These are phyloP conservation scores for Pulicaria dysenterica DNA, from an alignment of 129 eudicot genomes.

Conservation along the genomic window DNA sequence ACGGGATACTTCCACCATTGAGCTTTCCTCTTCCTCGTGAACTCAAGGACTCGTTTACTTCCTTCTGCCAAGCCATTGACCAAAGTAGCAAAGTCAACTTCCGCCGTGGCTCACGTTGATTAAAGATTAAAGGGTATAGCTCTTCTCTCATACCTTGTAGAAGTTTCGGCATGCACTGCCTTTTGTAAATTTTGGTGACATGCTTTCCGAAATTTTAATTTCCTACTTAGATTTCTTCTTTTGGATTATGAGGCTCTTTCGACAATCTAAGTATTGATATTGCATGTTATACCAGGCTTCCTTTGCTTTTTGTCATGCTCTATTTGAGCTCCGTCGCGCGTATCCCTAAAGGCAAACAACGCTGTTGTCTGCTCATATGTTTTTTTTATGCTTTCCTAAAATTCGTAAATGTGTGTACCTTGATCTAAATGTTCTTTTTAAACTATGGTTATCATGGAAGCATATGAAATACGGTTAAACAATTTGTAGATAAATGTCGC, in stretches of 20 bases:
- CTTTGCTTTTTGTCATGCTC: not conserved
- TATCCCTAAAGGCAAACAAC: not conserved
- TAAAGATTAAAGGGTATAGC: not conserved
- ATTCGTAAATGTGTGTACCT: no score
- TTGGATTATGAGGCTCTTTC: slow-evolving; percentile 29
- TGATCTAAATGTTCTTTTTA: no score
- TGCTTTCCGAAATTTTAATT: slow-evolving; percentile 24
- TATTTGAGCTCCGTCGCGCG: not conserved
- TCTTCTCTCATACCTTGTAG: not conserved
- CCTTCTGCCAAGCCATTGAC: slow-evolving; percentile 59
- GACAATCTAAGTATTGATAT: not conserved
- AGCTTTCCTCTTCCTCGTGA: slow-evolving; percentile 77
- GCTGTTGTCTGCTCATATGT: no score
- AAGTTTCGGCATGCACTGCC: slow-evolving; percentile 19
- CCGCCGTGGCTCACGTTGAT: slow-evolving; percentile 26
- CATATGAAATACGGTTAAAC: no score
- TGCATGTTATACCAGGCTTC: slow-evolving; percentile 24
- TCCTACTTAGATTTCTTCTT: slow-evolving; percentile 6
- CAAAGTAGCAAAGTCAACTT: slow-evolving; percentile 35
- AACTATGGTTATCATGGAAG: no score
- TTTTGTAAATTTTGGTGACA: slow-evolving; percentile 39
- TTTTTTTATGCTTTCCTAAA: no score
- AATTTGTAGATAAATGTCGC: no score
- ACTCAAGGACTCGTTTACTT: slow-evolving; percentile 70
- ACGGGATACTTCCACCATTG: slow-evolving; percentile 59